Evolutionary conservation across 305 asterid genomes (phyloP), one percentile per base, ranked within the genome.

Genomic region (Solanum hybrid): DNA sequence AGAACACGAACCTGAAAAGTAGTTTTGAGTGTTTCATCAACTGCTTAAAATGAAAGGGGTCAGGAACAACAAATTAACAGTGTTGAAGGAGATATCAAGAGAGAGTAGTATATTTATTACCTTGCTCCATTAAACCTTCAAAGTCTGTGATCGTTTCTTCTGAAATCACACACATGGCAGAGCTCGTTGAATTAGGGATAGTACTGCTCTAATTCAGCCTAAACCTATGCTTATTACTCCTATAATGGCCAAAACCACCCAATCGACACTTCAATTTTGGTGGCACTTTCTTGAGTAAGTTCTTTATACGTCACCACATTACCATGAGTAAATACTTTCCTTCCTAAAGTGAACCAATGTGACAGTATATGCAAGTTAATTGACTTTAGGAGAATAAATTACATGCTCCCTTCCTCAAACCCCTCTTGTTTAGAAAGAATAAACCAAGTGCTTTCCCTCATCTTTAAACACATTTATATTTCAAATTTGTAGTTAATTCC

Each of bases 41-140:
- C 76, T 24, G 76, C 32, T 69, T 24, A 66, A n/a, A 69, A n/a
- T 69, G 32, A 69, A 69, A 69, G 76, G 76, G 76, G 31, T 69
- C 76, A 69, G 32, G 76, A 69, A 69, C 79, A 36, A 5, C 27
- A 13, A 90, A 38, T 60, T 87, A 38, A 85, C 88, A 86, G 36
- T n/a, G 75, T 81, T 87, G 78, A 86, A 89, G 78, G 90, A 84
- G 89, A 78, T 26, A 72, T 90, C 84, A 79, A 87, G 27, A 64
- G 72, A 11, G 27, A 64, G 27, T 64, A 64, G 27, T 22, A 64
- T 64, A 64, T 19, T 64, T 64, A 64, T 64, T 64, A 64, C 72
- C 72, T 64, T 64, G 72, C 27, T 64, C 72, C 72, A 8, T 8
- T 22, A 64, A 64, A 64, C 12, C 5, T 64, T 64, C 72, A 64